A percentile compares a stretch with the other conserved stretches of the same genome.
phyloP scores from a whole-genome alignment of 176 grass and related monocot genomes.

The Lolium multiflorum region DNA sequence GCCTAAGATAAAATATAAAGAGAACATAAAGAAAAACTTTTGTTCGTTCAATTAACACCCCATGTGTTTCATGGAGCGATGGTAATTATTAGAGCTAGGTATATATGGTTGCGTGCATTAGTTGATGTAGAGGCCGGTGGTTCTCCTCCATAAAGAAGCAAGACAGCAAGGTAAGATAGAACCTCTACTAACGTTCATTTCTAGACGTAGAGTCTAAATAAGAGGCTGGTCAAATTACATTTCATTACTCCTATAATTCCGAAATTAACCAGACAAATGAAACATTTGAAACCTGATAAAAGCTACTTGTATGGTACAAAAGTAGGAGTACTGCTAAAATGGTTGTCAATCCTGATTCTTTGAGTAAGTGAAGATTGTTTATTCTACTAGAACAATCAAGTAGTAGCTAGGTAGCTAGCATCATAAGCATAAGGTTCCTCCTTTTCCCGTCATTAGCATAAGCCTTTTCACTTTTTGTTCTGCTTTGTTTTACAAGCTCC shows the following conservation, averaged over 20 bases:
- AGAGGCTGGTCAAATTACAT: neutral
- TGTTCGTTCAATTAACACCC: neutral
- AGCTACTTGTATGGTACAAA: neutral
- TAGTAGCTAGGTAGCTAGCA: constrained; percentile 43
- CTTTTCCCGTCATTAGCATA: constrained; percentile 54
- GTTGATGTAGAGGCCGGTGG: neutral
- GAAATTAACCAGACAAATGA: constrained; percentile 32
- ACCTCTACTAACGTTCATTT: constrained; percentile 25
- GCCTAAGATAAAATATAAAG: neutral
- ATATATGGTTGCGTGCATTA: neutral
- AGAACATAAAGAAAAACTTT: constrained; percentile 9
- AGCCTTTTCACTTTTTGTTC: constrained; percentile 44
- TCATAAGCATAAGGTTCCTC: constrained; percentile 60
- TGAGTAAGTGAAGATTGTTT: constrained; percentile 35
- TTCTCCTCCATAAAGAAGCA: neutral
- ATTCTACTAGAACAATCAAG: constrained; percentile 39
- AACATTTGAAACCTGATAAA: constrained; percentile 15
- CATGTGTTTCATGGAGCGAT: neutral
- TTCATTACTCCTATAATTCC: neutral
- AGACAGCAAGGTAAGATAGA: neutral
- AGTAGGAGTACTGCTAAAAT: constrained; percentile 27
- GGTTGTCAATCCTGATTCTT: constrained; percentile 12
- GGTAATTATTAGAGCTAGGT: neutral
- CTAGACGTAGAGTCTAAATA: constrained; percentile 25
- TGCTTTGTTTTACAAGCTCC: constrained; percentile 50